These are phyloP conservation scores for Odontarrhena argentea DNA, from an alignment of 345 rosid species.

Conservation along the genomic window DNA sequence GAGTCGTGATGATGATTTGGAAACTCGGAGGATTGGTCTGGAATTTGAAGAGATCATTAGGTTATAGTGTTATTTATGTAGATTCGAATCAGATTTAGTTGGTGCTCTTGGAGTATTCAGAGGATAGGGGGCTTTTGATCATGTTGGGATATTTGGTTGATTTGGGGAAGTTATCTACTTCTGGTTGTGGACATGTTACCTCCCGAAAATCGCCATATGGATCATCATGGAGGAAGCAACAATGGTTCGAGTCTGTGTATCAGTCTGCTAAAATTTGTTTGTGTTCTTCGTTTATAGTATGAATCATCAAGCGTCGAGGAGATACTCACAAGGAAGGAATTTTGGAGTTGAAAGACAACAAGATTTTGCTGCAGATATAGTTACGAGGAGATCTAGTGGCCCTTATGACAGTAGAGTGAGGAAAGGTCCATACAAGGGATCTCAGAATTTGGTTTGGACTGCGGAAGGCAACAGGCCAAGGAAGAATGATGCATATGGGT, in stretches of 20 bases:
- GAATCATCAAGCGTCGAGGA: conserved; percentile 39
- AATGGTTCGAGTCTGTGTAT: conserved; percentile 9
- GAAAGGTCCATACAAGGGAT: conserved; percentile 14
- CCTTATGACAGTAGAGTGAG: conserved; percentile 17
- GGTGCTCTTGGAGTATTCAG: neutral
- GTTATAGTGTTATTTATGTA: too few relatives aligned
- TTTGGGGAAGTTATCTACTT: neutral
- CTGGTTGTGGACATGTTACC: neutral
- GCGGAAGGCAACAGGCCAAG: conserved; percentile 16
- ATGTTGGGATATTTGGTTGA: neutral
- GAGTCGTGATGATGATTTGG: too few relatives aligned
- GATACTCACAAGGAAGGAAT: conserved; percentile 21
- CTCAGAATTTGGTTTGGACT: conserved; percentile 43
- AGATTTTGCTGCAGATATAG: conserved; percentile 22
- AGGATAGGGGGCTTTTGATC: conserved; percentile 21
- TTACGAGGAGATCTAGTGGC: conserved; percentile 26
- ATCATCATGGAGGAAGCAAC: conserved; percentile 41
- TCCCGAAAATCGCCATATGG: conserved; percentile 17
- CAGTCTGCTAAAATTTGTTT: conserved; percentile 35
- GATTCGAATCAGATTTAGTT: too few relatives aligned
- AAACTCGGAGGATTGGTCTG: too few relatives aligned
- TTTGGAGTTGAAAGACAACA: conserved; percentile 27
- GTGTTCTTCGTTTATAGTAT: conserved; percentile 36
- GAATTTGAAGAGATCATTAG: too few relatives aligned
- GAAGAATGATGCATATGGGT: conserved; percentile 8